Conservation (phyloP, 1,284 basidiomycete genomes). For the Apiotrichum mycotoxinovorans region DNA sequence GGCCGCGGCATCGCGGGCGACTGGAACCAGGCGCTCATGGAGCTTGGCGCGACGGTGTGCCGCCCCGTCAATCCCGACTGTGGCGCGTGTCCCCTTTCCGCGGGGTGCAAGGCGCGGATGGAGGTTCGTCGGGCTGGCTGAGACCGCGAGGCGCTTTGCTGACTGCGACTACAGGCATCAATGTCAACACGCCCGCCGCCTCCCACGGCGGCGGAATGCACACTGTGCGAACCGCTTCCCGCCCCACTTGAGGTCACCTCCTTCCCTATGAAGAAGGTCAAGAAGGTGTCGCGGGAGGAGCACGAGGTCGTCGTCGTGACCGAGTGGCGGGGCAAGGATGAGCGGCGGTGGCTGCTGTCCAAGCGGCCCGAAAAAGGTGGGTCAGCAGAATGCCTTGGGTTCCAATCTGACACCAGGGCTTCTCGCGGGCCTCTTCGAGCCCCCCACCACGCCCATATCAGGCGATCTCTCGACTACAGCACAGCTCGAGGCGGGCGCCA, state of each 20-base stretch:
- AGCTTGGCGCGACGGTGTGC: conserved; percentile 82
- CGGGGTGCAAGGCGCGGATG: conserved; percentile 64
- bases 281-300: conserved; percentile 80
- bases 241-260: conserved; percentile 56
- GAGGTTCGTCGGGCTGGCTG: conserved; percentile 39
- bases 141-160: background rate
- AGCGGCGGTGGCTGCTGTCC: conserved; percentile 64
- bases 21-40: conserved; percentile 66
- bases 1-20: conserved; percentile 59
- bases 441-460: conserved; percentile 37
- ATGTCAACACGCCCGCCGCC: conserved; percentile 17
- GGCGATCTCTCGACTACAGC: background rate
- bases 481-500: conserved; percentile 10
- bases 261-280: conserved; percentile 82
- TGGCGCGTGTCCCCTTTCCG: conserved; percentile 63
- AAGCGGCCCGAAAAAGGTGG: conserved; percentile 78
- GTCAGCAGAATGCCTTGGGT: conserved; percentile 5
- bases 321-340: conserved; percentile 61
- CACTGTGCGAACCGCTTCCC: conserved; percentile 66
- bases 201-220: conserved; percentile 62
- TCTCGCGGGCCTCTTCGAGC: conserved; percentile 68
- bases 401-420: conserved; percentile 59
- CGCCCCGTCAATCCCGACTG: conserved; percentile 76
- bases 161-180: background rate
- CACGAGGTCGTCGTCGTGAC: conserved; percentile 78